These are phyloP conservation scores for Zygoascus meyerae DNA, from an alignment of 1,139 yeast species.

Conservation along the genomic window DNA sequence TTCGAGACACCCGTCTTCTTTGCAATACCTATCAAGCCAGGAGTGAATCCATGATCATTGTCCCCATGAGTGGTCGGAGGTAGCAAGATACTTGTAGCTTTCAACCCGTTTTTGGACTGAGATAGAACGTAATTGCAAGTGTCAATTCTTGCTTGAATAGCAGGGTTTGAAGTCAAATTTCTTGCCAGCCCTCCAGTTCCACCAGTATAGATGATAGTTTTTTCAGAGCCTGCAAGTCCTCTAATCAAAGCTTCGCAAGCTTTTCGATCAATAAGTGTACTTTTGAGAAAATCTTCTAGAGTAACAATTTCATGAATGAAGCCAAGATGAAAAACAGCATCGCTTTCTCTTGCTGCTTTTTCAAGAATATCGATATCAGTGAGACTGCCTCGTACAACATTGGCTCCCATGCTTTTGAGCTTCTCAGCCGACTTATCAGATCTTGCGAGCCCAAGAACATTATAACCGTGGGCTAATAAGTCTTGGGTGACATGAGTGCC, in stretches of 20 bases:
- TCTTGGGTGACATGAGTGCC: slow-evolving; percentile 43
- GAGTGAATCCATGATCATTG: slow-evolving; percentile 24
- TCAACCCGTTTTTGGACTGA: slow-evolving; percentile 3
- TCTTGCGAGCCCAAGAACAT: slow-evolving; percentile 55
- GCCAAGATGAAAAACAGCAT: slow-evolving; percentile 36
- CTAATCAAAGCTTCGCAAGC: slow-evolving; percentile 28
- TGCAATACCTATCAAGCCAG: slow-evolving; percentile 17
- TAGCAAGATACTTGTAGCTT: not conserved
- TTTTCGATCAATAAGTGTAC: slow-evolving; percentile 21
- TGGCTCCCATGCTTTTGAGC: slow-evolving; percentile 2
- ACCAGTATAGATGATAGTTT: slow-evolving; percentile 12
- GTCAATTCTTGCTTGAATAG: not conserved
- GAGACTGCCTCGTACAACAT: slow-evolving; percentile 25
- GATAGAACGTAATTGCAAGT: not conserved
- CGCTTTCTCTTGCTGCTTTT: slow-evolving; percentile 28
- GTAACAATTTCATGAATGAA: slow-evolving; percentile 29
- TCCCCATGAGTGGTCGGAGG: slow-evolving; percentile 11
- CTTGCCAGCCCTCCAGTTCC: slow-evolving; percentile 5
- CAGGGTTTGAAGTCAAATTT: not conserved
- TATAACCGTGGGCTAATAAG: slow-evolving; percentile 35
- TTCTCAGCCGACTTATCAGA: slow-evolving; percentile 38
- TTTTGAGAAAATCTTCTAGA: slow-evolving; percentile 8
- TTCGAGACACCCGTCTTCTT: slow-evolving; percentile 20
- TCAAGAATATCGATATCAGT: slow-evolving; percentile 26
- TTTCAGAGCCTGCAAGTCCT: slow-evolving; percentile 26